Evolutionary conservation across 805 yeast species (phyloP).

Genomic region (Teunomyces funiuensis): DNA sequence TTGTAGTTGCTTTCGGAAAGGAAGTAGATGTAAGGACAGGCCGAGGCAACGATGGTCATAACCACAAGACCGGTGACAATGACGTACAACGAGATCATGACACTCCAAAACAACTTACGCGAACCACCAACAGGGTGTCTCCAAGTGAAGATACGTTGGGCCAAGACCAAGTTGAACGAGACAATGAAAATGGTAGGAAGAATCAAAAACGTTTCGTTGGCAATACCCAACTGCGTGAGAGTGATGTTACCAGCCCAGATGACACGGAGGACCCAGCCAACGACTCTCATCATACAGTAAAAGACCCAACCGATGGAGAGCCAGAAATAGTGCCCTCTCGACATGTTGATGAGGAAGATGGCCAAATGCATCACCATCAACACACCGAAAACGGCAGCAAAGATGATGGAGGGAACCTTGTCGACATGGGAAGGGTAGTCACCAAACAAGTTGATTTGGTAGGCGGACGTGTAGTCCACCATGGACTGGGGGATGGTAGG

Average conservation of each 20-base stretch:
- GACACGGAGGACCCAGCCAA: constrained; percentile 61
- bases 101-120: constrained; percentile 46
- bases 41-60: constrained; percentile 69
- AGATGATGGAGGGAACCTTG: constrained; percentile 59
- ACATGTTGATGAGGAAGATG: constrained; percentile 48
- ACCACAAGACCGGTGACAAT: constrained; percentile 57
- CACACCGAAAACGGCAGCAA: constrained; percentile 52
- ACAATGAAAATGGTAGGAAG: constrained; percentile 60
- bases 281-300: constrained; percentile 51
- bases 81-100: constrained; percentile 51
- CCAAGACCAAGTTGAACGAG: constrained; percentile 60
- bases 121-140: constrained; percentile 72
- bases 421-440: constrained; percentile 57
- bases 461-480: constrained; percentile 31
- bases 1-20: constrained; percentile 43
- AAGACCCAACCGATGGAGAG: constrained; percentile 52
- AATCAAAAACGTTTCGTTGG: constrained; percentile 55
- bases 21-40: constrained; percentile 58
- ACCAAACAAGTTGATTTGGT: constrained; percentile 59
- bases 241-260: constrained; percentile 58
- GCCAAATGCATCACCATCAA: constrained; percentile 46
- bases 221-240: constrained; percentile 49
- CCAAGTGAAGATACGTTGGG: constrained; percentile 76
- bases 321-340: constrained; percentile 62
- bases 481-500: constrained; percentile 41